A percentile compares a stretch with the other conserved stretches of the same genome.
Conservation (phyloP, 257 asterid genomes). For the Solanum corneliomulleri region DNA sequence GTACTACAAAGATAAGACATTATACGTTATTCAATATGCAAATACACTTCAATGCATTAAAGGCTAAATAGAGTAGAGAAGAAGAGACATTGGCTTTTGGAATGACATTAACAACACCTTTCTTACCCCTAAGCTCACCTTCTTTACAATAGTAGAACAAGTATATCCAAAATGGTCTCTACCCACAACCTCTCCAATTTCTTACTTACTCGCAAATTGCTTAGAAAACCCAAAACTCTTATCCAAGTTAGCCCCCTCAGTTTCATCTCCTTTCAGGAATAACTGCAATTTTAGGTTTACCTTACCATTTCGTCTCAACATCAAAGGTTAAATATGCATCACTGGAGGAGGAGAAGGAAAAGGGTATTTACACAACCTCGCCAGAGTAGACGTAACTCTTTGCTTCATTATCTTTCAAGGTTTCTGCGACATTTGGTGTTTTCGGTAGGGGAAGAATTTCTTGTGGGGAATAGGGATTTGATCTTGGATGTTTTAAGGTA, state of each 20-base stretch:
- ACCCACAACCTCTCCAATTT: slow-evolving; percentile 50
- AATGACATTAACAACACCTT: slow-evolving; percentile 55
- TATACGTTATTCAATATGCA: neutral
- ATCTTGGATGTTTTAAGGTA: too few relatives aligned
- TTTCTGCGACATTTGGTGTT: too few relatives aligned
- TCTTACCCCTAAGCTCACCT: slow-evolving; percentile 42
- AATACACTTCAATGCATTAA: neutral
- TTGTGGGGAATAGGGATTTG: too few relatives aligned
- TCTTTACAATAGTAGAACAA: slow-evolving; percentile 39
- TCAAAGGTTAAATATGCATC: slow-evolving; percentile 29
- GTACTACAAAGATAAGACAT: neutral
- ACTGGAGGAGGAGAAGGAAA: slow-evolving; percentile 30
- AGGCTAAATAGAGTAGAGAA: neutral
- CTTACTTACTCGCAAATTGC: slow-evolving; percentile 32
- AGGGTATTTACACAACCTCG: slow-evolving; percentile 17
- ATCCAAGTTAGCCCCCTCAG: slow-evolving; percentile 22
- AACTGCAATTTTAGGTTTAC: slow-evolving; percentile 15
- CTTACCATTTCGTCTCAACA: slow-evolving; percentile 25
- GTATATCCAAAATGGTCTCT: slow-evolving; percentile 62
- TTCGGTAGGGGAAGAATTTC: too few relatives aligned
- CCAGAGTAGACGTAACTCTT: slow-evolving; percentile 1
- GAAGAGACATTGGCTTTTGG: slow-evolving; percentile 43
- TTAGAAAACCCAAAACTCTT: slow-evolving; percentile 57
- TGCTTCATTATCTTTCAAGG: too few relatives aligned
- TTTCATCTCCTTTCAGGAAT: slow-evolving; percentile 18